Evolutionary conservation across 352 stramenopile genomes (phyloP).

Genomic region (Paralagenidium karlingii): DNA sequence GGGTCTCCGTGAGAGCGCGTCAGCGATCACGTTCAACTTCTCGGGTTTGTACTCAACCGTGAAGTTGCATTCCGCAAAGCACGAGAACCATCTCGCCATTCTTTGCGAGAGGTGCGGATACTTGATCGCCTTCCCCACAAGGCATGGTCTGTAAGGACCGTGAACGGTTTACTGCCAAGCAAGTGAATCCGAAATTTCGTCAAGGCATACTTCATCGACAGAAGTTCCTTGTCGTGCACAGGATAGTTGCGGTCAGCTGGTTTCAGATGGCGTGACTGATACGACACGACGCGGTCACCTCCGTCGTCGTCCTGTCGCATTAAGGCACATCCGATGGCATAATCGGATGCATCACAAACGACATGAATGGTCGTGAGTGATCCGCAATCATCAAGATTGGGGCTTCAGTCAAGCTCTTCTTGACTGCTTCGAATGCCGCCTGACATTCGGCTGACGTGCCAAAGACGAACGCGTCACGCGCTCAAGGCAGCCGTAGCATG

Average conservation of each 20-base stretch:
- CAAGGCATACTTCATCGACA: slow-evolving; percentile 11
- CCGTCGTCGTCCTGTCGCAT: background rate
- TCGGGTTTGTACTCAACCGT: slow-evolving; percentile 9
- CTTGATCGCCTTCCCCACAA: slow-evolving; percentile 1
- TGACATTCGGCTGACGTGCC: background rate
- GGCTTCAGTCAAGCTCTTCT: background rate
- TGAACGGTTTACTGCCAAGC: slow-evolving; percentile 2
- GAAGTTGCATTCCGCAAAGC: slow-evolving; percentile 6
- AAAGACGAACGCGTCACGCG: background rate
- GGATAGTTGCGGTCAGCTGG: slow-evolving; percentile 4
- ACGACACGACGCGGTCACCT: slow-evolving; percentile 6
- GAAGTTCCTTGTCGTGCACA: slow-evolving; percentile 7
- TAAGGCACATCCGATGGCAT: slow-evolving; percentile 1
- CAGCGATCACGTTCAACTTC: slow-evolving; percentile 5
- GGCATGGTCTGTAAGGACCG: slow-evolving; percentile 6
- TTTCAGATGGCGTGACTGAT: slow-evolving; percentile 5
- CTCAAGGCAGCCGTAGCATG: background rate
- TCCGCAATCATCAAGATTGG: background rate
- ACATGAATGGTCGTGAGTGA: slow-evolving; percentile 2
- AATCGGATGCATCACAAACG: slow-evolving; percentile 4
- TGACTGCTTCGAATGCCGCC: background rate
- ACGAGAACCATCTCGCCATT: slow-evolving; percentile 7
- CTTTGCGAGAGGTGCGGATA: slow-evolving; percentile 2
- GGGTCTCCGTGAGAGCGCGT: slow-evolving; percentile 5
- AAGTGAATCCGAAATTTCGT: slow-evolving; percentile 9